Base-by-base conservation (phyloP, 495 filamentous ascomycete genomes). In the Viridothelium virens region DNA sequence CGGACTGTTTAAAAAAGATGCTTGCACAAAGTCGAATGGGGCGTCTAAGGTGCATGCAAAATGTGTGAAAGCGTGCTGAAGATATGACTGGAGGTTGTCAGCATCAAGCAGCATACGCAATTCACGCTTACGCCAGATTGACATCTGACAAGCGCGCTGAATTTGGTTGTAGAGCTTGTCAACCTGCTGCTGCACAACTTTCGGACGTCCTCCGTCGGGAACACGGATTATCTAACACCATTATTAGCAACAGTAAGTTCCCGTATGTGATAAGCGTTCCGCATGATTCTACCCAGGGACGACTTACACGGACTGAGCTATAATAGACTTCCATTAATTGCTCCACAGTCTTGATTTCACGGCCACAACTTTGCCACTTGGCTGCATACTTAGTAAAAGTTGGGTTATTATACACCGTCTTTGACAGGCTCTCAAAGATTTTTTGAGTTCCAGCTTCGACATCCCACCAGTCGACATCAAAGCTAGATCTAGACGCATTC, bases 21-120 rank as follows among this genome's bases (percentile, higher is more conserved):
- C 78, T 64, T 80, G 71, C 34, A 84, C 78, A 66, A 87, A 84
- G 68, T 87, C 79, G 65, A 87, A 87, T 0, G 84, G 82, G 4
- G 67, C 73, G 61, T 84, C 76, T 3, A 83, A 75, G 50, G 78
- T 70, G 1, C 71, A 72, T 0, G 84, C 76, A 65, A 87, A 87
- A 67, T 87, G 84, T 39, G 84, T 79, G 64, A 83, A 86, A 0
- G 80, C 85, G 18, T 72, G 73, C 65, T 82, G 77, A 6, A 86
- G 70, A 63, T 81, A 82, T 4, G 73, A 69, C 25, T 83, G 76
- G 0, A 86, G 74, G 67, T 83, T 79, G 37, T 85, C 82, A 0
- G 77, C 75, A 63, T 80, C 78, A 4, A 78, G 76, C 5, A 81
- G 68, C 78, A 85, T 82, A 4, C 83, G 75, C 2, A 77, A 69